Evolutionary conservation across 495 filamentous ascomycete genomes (phyloP).

Genomic region (Neurospora tetraspora): DNA sequence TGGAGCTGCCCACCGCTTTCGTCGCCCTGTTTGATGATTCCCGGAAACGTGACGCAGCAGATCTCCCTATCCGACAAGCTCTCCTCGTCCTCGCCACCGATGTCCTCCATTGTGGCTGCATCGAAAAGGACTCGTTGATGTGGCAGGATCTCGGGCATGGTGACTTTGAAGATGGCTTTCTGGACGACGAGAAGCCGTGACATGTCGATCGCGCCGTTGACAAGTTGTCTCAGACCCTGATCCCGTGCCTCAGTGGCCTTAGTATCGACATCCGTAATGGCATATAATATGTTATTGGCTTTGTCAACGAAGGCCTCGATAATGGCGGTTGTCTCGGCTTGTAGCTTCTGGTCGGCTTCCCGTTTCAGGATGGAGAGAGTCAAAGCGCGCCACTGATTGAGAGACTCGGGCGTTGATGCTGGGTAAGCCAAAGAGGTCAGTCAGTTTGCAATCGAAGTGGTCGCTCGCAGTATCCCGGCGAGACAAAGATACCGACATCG

Average conservation of each 20-base stretch:
- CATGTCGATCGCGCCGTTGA: conserved; percentile 38
- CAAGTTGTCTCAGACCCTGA: conserved; percentile 32
- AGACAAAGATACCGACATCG: no score
- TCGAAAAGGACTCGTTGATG: conserved; percentile 42
- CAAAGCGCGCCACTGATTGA: conserved; percentile 46
- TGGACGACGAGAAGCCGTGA: conserved; percentile 41
- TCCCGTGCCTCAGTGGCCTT: conserved; percentile 34
- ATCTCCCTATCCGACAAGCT: conserved; percentile 33
- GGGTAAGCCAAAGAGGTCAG: background rate
- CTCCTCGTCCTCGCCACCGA: conserved; percentile 46
- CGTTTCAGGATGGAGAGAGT: conserved; percentile 42
- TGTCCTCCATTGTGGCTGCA: conserved; percentile 43
- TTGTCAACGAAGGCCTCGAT: conserved; percentile 27
- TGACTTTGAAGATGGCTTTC: conserved; percentile 40
- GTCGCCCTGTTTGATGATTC: conserved; percentile 44
- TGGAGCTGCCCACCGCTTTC: conserved; percentile 43
- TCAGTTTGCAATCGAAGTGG: no score
- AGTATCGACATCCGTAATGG: conserved; percentile 25
- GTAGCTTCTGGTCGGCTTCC: conserved; percentile 32
- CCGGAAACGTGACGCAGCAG: conserved; percentile 42
- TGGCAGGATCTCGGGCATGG: conserved; percentile 38
- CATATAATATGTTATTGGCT: conserved; percentile 30
- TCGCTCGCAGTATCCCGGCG: no score
- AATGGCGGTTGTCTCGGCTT: conserved; percentile 26
- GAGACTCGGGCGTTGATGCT: conserved; percentile 34